Percentiles rank a stretch among this genome's conserved stretches.
phyloP scores from a whole-genome alignment of 306 rosid species.

The Cucumis cinereus region DNA sequence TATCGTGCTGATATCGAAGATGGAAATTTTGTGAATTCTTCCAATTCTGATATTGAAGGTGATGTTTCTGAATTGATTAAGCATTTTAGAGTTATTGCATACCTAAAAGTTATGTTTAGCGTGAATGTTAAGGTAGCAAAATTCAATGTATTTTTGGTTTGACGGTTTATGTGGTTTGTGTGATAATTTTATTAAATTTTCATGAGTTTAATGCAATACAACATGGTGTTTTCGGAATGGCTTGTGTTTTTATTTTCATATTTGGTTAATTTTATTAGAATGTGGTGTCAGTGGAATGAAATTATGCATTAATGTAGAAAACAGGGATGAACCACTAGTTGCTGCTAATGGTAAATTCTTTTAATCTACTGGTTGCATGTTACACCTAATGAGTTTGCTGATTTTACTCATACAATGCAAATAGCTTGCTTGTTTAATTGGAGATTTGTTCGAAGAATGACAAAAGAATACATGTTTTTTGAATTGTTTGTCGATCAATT shows the following conservation, averaged over 20 bases:
- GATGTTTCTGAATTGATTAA: neutral
- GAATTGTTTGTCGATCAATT: no score
- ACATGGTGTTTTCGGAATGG: neutral
- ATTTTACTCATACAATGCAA: no score
- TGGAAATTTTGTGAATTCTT: slow-evolving; percentile 20
- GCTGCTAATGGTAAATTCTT: slow-evolving; percentile 29
- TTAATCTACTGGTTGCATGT: no score
- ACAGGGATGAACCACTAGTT: slow-evolving; percentile 15
- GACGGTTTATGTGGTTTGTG: neutral
- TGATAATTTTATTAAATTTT: neutral
- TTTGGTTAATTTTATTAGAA: slow-evolving; percentile 16
- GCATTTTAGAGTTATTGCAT: neutral
- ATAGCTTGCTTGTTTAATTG: no score
- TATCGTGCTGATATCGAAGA: slow-evolving; percentile 62
- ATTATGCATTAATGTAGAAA: slow-evolving; percentile 18
- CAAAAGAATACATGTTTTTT: no score
- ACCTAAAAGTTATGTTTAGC: neutral
- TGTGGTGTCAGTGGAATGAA: slow-evolving; percentile 11
- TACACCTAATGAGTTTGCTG: no score
- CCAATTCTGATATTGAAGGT: slow-evolving; percentile 51
- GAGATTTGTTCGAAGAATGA: no score
- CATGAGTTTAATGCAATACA: neutral
- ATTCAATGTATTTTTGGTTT: neutral
- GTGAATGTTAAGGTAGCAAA: neutral
- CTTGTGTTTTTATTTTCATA: neutral